These are phyloP conservation scores for Lentinula edodes DNA, from an alignment of 768 basidiomycete genomes.

Conservation along the genomic window DNA sequence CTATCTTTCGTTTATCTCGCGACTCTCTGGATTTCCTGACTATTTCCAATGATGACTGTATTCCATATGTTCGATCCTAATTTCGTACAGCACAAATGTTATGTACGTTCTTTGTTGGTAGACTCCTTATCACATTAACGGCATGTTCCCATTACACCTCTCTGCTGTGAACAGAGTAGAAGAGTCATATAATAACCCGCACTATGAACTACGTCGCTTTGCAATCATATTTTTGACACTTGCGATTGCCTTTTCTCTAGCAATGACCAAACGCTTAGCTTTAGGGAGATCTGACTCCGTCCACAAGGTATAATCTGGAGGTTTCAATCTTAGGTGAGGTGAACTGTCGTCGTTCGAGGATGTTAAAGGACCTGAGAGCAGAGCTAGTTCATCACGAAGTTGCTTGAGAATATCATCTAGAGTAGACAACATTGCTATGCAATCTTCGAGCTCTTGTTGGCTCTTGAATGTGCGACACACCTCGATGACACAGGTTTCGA, in stretches of 20 bases:
- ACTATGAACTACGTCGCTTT: constrained; percentile 22
- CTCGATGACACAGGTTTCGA: constrained; percentile 70
- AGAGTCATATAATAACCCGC: background rate
- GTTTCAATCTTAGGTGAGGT: constrained; percentile 16
- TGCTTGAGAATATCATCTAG: constrained; percentile 57
- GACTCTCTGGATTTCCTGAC: background rate
- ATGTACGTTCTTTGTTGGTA: background rate
- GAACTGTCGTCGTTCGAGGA: background rate
- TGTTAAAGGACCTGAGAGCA: constrained; percentile 5
- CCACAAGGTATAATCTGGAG: constrained; percentile 41
- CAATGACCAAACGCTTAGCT: constrained; percentile 60
- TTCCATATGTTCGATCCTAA: background rate
- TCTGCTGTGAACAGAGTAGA: background rate
- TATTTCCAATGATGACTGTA: background rate
- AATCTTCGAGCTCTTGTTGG: constrained; percentile 63
- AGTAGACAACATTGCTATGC: constrained; percentile 45
- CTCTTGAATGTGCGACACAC: constrained; percentile 66
- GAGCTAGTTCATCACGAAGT: constrained; percentile 46
- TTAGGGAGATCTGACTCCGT: constrained; percentile 47
- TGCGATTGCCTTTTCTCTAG: constrained; percentile 63
- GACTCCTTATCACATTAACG: background rate
- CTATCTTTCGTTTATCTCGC: background rate
- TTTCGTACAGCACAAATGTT: background rate
- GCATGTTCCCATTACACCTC: background rate
- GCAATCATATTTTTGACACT: constrained; percentile 52